Percentiles rank a stretch among this genome's conserved stretches.
Conservation (phyloP, 164 flowering plant genomes). For the Nelumbo lutea region DNA sequence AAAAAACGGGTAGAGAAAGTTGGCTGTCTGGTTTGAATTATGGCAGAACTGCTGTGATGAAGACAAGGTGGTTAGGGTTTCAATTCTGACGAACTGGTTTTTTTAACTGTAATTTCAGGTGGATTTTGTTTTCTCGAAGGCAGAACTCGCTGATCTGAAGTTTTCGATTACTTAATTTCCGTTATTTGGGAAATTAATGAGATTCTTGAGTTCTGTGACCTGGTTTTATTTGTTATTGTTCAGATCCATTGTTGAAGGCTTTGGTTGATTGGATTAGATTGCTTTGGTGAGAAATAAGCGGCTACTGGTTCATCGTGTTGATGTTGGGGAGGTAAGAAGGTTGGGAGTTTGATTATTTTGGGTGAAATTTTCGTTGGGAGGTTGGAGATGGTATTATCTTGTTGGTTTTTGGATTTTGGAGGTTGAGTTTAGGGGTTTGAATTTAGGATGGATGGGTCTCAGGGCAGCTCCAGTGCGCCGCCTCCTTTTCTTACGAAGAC, state of each 20-base stretch:
- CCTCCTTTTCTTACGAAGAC: constrained; percentile 62
- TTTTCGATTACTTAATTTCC: too few relatives aligned
- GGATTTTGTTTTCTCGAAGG: too few relatives aligned
- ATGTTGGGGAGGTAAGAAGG: constrained; percentile 2
- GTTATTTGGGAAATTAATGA: too few relatives aligned
- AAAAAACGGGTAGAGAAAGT: too few relatives aligned
- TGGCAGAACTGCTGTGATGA: too few relatives aligned
- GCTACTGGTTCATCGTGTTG: background rate
- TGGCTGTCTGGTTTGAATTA: too few relatives aligned
- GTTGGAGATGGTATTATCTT: background rate
- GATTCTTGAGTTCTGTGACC: too few relatives aligned
- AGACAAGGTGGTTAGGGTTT: too few relatives aligned
- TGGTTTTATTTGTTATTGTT: too few relatives aligned
- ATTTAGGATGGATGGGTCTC: constrained; percentile 40
- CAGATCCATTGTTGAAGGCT: background rate
- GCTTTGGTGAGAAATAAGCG: background rate
- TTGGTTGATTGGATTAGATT: background rate
- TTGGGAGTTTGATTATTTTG: background rate
- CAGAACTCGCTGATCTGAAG: too few relatives aligned
- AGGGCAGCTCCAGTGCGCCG: constrained; percentile 40
- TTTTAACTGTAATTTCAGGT: too few relatives aligned
- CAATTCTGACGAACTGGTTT: too few relatives aligned
- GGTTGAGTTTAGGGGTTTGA: background rate
- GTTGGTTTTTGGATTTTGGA: constrained; percentile 7
- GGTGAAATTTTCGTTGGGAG: background rate